Conservation (phyloP, 176 grass and related monocot species). For the Thalia dealbata region DNA sequence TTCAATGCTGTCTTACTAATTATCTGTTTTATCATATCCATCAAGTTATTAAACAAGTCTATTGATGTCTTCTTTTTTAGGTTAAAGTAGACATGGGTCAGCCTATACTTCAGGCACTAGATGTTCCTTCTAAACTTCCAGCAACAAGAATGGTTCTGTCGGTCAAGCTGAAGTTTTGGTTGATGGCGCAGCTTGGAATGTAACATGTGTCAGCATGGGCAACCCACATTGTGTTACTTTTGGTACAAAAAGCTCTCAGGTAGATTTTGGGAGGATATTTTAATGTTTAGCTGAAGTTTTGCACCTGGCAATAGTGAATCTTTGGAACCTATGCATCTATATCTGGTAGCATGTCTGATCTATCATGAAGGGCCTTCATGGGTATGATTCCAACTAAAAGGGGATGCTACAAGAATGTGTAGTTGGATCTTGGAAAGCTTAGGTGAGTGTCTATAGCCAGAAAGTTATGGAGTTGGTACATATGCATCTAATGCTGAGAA, state of each 20-base stretch:
- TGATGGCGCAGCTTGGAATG: conserved; percentile 66
- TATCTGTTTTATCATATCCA: neutral
- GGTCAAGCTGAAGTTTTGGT: conserved; percentile 57
- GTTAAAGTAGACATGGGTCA: conserved; percentile 95
- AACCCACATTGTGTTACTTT: conserved; percentile 94
- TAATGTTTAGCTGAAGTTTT: neutral
- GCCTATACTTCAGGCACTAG: conserved; percentile 53
- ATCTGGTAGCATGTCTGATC: neutral
- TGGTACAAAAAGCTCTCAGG: conserved; percentile 47
- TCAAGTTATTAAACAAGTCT: neutral
- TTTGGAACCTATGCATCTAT: neutral
- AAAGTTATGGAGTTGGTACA: no score
- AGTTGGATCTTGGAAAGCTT: no score
- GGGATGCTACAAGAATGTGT: no score
- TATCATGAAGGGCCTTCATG: neutral
- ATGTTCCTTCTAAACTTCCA: conserved; percentile 71
- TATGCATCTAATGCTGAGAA: no score
- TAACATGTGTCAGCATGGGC: conserved; percentile 99
- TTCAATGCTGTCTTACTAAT: neutral
- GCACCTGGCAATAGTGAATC: no score
- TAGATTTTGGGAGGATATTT: conserved; percentile 18
- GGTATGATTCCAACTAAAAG: no score
- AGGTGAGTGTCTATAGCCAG: no score
- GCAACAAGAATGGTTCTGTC: conserved; percentile 49
- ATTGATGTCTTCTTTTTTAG: conserved; percentile 23